A percentile compares a stretch with the other conserved stretches of the same genome.
phyloP scores from a whole-genome alignment of 768 basidiomycete genomes.

The Naematelia aurantialba region DNA sequence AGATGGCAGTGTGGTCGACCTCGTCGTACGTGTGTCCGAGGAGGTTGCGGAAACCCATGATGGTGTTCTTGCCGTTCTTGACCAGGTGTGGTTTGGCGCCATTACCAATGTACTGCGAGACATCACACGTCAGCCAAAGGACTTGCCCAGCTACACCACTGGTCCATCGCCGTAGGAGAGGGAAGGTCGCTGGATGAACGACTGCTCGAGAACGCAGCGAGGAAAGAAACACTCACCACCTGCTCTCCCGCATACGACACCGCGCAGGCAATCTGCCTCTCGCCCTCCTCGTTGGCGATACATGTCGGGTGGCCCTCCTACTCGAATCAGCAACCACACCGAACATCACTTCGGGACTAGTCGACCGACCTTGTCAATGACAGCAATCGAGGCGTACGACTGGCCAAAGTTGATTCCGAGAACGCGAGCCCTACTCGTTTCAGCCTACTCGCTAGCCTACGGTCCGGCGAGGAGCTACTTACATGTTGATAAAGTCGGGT shows the following conservation, averaged over 20 bases:
- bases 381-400: constrained; percentile 89
- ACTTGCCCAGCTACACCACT: too few relatives aligned
- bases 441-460: too few relatives aligned
- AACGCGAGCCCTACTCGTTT: constrained; percentile 9
- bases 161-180: too few relatives aligned
- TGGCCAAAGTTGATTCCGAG: constrained; percentile 96
- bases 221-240: constrained; percentile 59
- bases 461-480: neutral
- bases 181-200: neutral
- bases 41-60: constrained; percentile 88
- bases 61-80: constrained; percentile 90
- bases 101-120: constrained; percentile 82
- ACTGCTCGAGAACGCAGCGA: neutral
- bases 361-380: constrained; percentile 78
- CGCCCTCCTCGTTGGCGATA: constrained; percentile 97
- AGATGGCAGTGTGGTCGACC: constrained; percentile 49
- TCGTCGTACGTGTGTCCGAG: constrained; percentile 73
- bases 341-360: neutral
- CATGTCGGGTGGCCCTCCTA: constrained; percentile 89
- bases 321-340: neutral
- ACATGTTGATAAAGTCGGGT: neutral
- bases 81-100: constrained; percentile 91
- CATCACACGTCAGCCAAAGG: neutral
- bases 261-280: constrained; percentile 94
- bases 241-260: constrained; percentile 88